phyloP scores from a whole-genome alignment of 176 grass and related monocot genomes.

The Eleusine coracana region DNA sequence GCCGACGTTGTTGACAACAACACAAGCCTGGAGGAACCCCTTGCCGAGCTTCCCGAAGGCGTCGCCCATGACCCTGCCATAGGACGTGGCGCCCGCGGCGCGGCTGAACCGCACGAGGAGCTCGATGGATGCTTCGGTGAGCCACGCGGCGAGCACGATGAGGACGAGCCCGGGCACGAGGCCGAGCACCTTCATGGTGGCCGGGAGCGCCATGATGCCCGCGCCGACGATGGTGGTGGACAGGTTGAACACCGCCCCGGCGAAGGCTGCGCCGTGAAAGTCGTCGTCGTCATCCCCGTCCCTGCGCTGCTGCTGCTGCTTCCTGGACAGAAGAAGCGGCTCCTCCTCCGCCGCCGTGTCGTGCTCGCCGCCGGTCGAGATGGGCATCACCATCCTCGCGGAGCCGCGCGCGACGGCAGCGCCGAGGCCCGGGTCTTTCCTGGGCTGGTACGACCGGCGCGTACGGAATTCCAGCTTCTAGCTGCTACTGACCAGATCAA shows the following conservation, averaged over 20 bases:
- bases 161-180: constrained; percentile 70
- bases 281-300: constrained; percentile 44
- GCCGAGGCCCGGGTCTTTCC: neutral
- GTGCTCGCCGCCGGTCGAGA: constrained; percentile 42
- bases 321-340: constrained; percentile 67
- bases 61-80: constrained; percentile 78
- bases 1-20: constrained; percentile 81
- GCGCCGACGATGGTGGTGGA: constrained; percentile 92
- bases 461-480: constrained; percentile 47
- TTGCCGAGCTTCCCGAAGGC: constrained; percentile 68
- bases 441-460: constrained; percentile 30
- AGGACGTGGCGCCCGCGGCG: constrained; percentile 61
- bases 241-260: constrained; percentile 88
- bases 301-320: constrained; percentile 7
- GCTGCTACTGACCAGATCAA: neutral
- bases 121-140: constrained; percentile 88
- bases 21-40: constrained; percentile 73
- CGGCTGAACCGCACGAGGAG: constrained; percentile 74
- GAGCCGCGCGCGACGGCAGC: no score
- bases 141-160: constrained; percentile 70
- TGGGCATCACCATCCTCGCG: constrained; percentile 47
- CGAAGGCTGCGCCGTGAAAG: constrained; percentile 70
- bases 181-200: constrained; percentile 90
- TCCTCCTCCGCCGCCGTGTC: constrained; percentile 47
- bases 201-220: constrained; percentile 95